Percentiles rank a stretch among this genome's conserved stretches.
Evolutionary conservation across 306 rosid genomes (phyloP).

Genomic region (Delonix regia): DNA sequence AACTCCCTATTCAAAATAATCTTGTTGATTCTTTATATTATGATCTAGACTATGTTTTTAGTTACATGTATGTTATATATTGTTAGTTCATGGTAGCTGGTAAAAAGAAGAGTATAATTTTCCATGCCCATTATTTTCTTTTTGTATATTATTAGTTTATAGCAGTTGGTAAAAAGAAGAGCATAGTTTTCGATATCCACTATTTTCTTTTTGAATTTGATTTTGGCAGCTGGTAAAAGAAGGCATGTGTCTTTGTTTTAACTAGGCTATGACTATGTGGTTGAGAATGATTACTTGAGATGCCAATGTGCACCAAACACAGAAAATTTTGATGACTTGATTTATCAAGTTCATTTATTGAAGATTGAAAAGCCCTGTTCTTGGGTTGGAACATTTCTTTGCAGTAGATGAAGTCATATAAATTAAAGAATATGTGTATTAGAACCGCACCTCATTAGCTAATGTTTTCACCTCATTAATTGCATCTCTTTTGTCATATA

Average conservation of each 20-base stretch:
- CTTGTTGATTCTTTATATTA: constrained; percentile 26
- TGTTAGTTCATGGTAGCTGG: too few species aligned
- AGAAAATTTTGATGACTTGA: not conserved
- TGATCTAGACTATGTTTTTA: constrained; percentile 17
- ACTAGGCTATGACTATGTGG: not conserved
- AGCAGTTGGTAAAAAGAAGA: constrained; percentile 22
- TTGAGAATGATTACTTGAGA: not conserved
- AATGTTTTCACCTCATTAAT: too few species aligned
- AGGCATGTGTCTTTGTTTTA: constrained; percentile 15
- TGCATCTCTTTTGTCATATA: too few species aligned
- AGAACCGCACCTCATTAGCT: too few species aligned
- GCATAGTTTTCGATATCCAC: constrained; percentile 33
- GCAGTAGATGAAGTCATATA: too few species aligned
- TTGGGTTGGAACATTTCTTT: too few species aligned
- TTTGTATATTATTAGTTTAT: constrained; percentile 48
- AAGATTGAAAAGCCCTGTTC: too few species aligned
- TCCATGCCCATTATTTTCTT: too few species aligned
- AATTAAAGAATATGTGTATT: too few species aligned
- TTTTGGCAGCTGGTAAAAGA: not conserved
- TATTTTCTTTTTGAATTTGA: constrained; percentile 6
- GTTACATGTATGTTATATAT: too few species aligned
- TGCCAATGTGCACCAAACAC: not conserved
- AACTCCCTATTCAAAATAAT: constrained; percentile 13
- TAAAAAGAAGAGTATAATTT: too few species aligned
- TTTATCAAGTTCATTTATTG: too few species aligned